Percentiles rank a stretch among this genome's conserved stretches.
phyloP scores from a whole-genome alignment of 2,329 filamentous ascomycete species.

The Colletotrichum viniferum region DNA sequence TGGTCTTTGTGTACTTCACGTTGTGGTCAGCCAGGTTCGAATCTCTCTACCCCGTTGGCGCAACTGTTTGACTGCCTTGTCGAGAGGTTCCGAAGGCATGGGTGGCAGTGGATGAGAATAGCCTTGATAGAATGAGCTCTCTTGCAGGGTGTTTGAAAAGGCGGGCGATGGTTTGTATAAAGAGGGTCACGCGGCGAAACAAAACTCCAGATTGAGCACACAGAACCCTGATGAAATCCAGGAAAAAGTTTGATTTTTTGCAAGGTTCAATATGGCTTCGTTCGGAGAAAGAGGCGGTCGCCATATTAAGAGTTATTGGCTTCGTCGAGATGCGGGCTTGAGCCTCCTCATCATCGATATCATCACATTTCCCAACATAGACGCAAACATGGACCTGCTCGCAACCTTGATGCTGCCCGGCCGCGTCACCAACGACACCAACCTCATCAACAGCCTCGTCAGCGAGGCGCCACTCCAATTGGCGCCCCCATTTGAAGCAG shows the following conservation, averaged over 20 bases:
- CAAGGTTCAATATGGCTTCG: background rate
- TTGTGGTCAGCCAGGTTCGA: too few species aligned
- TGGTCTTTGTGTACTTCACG: too few species aligned
- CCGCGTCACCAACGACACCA: background rate
- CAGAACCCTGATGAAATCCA: background rate
- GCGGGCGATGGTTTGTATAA: background rate
- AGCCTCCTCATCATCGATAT: background rate
- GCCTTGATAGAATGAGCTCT: accelerated
- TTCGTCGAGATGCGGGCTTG: background rate
- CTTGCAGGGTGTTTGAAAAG: background rate
- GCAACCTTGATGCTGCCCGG: background rate
- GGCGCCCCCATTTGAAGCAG: background rate
- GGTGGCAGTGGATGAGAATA: background rate
- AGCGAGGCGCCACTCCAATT: background rate
- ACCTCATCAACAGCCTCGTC: background rate
- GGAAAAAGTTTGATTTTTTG: background rate
- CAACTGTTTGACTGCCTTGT: background rate
- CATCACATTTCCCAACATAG: background rate
- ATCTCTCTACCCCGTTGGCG: too few species aligned
- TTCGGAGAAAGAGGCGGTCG: background rate
- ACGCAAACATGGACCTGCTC: background rate
- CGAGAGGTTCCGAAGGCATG: background rate
- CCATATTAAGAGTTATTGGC: background rate
- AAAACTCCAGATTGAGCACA: background rate
- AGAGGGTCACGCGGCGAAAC: background rate